Conservation (phyloP, 1,284 basidiomycete species). For the Phellopilus nigrolimitatus region DNA sequence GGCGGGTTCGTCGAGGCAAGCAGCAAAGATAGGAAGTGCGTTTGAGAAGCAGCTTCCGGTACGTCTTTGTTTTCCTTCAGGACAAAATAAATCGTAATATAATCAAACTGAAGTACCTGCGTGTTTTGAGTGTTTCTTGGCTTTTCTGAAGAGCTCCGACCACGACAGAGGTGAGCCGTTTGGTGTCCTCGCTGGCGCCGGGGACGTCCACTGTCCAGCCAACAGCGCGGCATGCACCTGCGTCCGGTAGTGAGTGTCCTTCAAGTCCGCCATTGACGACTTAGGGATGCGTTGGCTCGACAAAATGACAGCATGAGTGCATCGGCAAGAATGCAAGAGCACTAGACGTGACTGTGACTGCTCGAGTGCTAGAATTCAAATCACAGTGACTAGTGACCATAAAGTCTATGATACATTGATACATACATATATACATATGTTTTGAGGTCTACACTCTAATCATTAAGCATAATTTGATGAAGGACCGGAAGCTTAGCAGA, state of each 20-base stretch:
- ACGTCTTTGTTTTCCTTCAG: too few relatives aligned
- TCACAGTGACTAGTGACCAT: too few relatives aligned
- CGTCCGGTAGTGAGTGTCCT: slow-evolving; percentile 69
- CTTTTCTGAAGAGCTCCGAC: slow-evolving; percentile 81
- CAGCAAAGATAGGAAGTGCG: slow-evolving; percentile 57
- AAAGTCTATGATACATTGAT: too few relatives aligned
- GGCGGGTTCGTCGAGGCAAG: slow-evolving; percentile 40
- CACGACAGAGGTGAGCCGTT: slow-evolving; percentile 60
- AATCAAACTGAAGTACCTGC: slow-evolving; percentile 5
- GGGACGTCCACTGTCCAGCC: slow-evolving; percentile 62
- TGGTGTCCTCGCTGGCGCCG: slow-evolving; percentile 56
- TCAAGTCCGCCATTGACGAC: slow-evolving; percentile 38
- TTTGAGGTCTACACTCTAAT: too few relatives aligned
- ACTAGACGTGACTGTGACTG: too few relatives aligned
- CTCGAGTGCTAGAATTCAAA: too few relatives aligned
- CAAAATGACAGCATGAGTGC: too few relatives aligned
- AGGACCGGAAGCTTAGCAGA: too few relatives aligned
- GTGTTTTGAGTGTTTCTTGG: slow-evolving; percentile 73
- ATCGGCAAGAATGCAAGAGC: too few relatives aligned
- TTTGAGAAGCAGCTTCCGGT: slow-evolving; percentile 64
- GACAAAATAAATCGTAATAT: not conserved
- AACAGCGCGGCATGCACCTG: slow-evolving; percentile 65
- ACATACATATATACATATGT: too few relatives aligned
- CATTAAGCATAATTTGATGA: too few relatives aligned
- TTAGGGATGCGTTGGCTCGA: not conserved